Percentiles rank a stretch among this genome's conserved stretches.
These are phyloP conservation scores for Vaucheria bursata DNA, from an alignment of 352 stramenopile genomes.

Conservation along the genomic window DNA sequence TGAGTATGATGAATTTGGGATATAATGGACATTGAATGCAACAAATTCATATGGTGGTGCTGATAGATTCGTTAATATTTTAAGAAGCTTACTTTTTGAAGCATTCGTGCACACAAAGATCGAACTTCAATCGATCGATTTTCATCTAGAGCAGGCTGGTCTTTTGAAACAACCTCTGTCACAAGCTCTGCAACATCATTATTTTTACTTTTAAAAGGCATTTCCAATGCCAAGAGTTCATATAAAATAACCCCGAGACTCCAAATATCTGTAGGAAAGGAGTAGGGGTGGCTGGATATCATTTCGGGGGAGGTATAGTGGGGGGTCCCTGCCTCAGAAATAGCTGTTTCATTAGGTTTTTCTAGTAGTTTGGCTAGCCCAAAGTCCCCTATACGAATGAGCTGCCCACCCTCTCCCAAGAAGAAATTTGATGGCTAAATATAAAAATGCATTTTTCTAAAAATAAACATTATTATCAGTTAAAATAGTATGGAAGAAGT, in stretches of 20 bases:
- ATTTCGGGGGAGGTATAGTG: constrained; percentile 85
- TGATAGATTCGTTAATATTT: no score
- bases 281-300: constrained; percentile 76
- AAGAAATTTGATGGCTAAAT: constrained; percentile 50
- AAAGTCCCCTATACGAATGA: constrained; percentile 71
- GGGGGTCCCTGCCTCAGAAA: constrained; percentile 68
- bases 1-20: no score
- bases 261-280: constrained; percentile 77
- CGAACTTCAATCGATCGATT: not conserved
- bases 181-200: not conserved
- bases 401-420: constrained; percentile 59
- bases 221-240: constrained; percentile 19
- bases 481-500: no score
- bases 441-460: no score
- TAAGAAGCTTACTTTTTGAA: constrained; percentile 4
- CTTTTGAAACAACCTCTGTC: not conserved
- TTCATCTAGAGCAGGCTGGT: not conserved
- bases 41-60: no score
- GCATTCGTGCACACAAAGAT: not conserved
- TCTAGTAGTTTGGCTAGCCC: constrained; percentile 63
- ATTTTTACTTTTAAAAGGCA: not conserved
- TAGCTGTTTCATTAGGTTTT: not conserved
- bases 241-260: constrained; percentile 69
- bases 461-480: no score
- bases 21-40: no score